These are phyloP conservation scores for Trichoderma citrinoviride DNA, from an alignment of 2,329 filamentous ascomycete genomes.

Conservation along the genomic window DNA sequence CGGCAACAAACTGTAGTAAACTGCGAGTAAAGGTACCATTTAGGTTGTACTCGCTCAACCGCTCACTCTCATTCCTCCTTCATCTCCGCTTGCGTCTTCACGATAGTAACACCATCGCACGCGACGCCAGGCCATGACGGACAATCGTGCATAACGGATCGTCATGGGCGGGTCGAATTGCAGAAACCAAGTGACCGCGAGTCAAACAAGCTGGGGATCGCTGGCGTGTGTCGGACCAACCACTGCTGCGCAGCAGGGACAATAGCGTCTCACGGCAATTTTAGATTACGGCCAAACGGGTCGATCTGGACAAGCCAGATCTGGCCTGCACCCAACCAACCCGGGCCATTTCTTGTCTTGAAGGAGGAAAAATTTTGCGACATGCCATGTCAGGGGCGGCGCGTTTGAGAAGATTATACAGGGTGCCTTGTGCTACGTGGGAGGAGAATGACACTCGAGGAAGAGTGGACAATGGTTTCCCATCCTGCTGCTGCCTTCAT, in stretches of 20 bases:
- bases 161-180: conserved; percentile 17
- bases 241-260: conserved; percentile 15
- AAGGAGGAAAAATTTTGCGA: conserved; percentile 10
- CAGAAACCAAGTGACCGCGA: conserved; percentile 15
- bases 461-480: not conserved
- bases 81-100: not conserved
- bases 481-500: no score
- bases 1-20: not conserved
- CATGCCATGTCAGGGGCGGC: conserved; percentile 14
- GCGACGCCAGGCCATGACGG: not conserved
- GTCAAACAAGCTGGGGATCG: conserved; percentile 19
- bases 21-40: no score
- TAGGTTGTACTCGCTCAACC: not conserved
- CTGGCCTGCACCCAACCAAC: conserved; percentile 19
- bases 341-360: not conserved
- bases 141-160: conserved; percentile 15
- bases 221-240: conserved; percentile 16
- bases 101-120: not conserved
- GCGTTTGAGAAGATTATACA: not conserved
- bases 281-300: conserved; percentile 21
- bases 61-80: not conserved
- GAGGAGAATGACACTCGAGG: not conserved
- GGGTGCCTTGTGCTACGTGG: no score
- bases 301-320: conserved; percentile 22
- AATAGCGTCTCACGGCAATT: conserved; percentile 24